Evolutionary conservation across 148 eudicot genomes (phyloP), one percentile per base, ranked within the genome.

Genomic region (Pouteria glomerata): DNA sequence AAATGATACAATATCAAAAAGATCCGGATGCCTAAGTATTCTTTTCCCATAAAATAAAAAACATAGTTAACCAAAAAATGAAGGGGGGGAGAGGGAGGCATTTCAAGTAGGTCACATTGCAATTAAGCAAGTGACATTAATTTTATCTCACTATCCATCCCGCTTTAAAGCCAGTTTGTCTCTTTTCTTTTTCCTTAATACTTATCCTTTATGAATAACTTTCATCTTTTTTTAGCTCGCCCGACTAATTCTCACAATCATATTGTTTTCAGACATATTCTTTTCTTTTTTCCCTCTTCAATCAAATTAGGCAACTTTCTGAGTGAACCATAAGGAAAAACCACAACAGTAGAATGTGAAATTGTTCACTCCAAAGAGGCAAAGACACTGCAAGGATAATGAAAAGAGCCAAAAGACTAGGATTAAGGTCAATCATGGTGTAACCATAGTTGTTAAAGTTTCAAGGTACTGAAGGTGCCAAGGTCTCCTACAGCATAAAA

Each of bases 51-150:
- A 44, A 19, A 21, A 8, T 41, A 26, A 74, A 27, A 34, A 0
- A 26, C 51, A 31, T 31, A 14, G 16, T 27, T 26, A 13, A 65
- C 8, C 35, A 64, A 35, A n/a, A n/a, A n/a, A n/a, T 67, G 77
- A 71, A 18, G 77, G 77, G 7, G 77, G 67, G 72, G 66, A 72
- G 56, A 74, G 77, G 11, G 72, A 74, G 45, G 77, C 57, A 59
- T n/a, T n/a, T n/a, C n/a, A n/a, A n/a, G n/a, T n/a, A n/a, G n/a
- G n/a, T n/a, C n/a, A n/a, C n/a, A n/a, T n/a, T n/a, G n/a, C n/a
- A n/a, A n/a, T n/a, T n/a, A n/a, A n/a, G n/a, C n/a, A n/a, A n/a
- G n/a, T n/a, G n/a, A n/a, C n/a, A n/a, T n/a, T n/a, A n/a, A n/a
- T n/a, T 29, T 26, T 26, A 15, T 31, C 10, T 59, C 13, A 31